phyloP scores from a whole-genome alignment of 202 grass and related monocot genomes.

The Setaria italica region DNA sequence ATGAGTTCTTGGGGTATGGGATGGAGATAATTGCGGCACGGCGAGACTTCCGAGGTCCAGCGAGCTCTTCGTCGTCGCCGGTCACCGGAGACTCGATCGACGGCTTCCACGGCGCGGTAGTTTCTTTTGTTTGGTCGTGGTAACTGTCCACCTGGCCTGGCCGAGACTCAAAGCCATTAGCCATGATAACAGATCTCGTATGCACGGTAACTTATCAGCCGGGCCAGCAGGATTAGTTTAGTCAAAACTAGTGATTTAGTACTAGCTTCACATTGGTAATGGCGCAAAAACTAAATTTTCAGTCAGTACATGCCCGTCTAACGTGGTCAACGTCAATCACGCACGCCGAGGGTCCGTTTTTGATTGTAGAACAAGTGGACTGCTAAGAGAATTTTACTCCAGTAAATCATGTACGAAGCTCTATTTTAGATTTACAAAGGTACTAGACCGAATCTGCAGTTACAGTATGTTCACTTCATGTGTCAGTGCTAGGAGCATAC shows the following conservation, averaged over 20 bases:
- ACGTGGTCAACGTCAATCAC: background rate
- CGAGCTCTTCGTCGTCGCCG: background rate
- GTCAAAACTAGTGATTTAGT: background rate
- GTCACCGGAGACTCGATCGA: background rate
- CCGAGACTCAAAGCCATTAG: background rate
- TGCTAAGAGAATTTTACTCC: background rate
- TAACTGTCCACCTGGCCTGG: background rate
- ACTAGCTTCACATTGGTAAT: background rate
- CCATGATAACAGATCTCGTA: background rate
- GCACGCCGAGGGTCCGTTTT: background rate
- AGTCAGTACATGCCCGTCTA: background rate
- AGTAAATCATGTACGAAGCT: background rate
- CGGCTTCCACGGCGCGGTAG: background rate
- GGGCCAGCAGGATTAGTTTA: background rate
- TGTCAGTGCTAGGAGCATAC: background rate
- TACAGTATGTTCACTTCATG: constrained; percentile 4
- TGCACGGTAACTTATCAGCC: background rate
- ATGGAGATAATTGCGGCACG: background rate
- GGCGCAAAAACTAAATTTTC: background rate
- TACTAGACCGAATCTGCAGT: background rate
- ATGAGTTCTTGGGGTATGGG: background rate
- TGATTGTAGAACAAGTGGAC: background rate
- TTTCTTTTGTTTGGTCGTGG: background rate
- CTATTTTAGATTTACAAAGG: background rate
- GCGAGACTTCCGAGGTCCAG: background rate